These are phyloP conservation scores for Helichrysum umbraculigerum DNA, from an alignment of 129 eudicot genomes.

Conservation along the genomic window DNA sequence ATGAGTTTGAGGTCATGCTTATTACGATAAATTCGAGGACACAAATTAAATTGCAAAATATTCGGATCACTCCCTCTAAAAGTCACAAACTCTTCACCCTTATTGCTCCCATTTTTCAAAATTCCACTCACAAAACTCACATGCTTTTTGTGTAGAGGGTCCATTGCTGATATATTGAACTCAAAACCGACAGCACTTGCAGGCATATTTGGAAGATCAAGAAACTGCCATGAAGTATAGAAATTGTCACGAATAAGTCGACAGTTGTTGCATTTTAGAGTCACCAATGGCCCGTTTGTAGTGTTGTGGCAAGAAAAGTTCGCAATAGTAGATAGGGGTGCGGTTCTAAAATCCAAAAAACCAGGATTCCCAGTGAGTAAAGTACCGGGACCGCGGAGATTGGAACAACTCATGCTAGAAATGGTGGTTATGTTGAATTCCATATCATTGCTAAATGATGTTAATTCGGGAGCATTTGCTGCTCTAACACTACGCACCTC, in stretches of 20 bases:
- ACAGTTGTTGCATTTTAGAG: slow-evolving; percentile 63
- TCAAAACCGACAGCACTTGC: slow-evolving; percentile 86
- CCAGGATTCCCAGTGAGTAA: slow-evolving; percentile 61
- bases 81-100: slow-evolving; percentile 51
- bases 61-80: slow-evolving; percentile 73
- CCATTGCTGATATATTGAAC: slow-evolving; percentile 77
- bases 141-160: slow-evolving; percentile 47
- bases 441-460: slow-evolving; percentile 63
- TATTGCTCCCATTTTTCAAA: slow-evolving; percentile 57
- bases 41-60: slow-evolving; percentile 73
- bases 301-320: slow-evolving; percentile 79
- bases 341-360: slow-evolving; percentile 50
- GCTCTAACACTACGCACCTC: slow-evolving; percentile 89
- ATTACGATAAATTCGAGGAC: slow-evolving; percentile 72
- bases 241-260: slow-evolving; percentile 53
- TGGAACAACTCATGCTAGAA: slow-evolving; percentile 82
- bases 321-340: slow-evolving; percentile 58
- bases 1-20: slow-evolving; percentile 69
- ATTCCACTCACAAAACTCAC: slow-evolving; percentile 78
- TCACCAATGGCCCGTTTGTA: slow-evolving; percentile 67
- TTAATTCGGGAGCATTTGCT: slow-evolving; percentile 72
- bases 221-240: slow-evolving; percentile 80
- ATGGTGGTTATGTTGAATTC: slow-evolving; percentile 85
- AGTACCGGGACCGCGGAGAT: slow-evolving; percentile 69
- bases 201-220: slow-evolving; percentile 77